Evolutionary conservation across 1,284 basidiomycete species (phyloP), one percentile per base, ranked within the genome.

Genomic region (Heimioporus punctisporus): DNA sequence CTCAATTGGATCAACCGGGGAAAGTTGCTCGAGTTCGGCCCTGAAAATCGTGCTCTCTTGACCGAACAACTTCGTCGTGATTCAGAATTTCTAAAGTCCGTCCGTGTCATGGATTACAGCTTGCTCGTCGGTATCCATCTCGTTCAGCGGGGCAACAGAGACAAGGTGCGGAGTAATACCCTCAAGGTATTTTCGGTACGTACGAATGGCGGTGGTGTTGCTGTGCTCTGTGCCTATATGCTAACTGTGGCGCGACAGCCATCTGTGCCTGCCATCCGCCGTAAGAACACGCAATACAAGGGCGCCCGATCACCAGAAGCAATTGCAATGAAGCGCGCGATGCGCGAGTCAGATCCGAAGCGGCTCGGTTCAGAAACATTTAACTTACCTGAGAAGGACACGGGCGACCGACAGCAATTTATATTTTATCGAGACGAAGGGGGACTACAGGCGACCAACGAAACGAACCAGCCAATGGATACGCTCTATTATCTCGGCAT

Each of bases 381-480:
- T 47, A 81, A 86, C 60, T 76, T 96, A 15, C 93, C 93, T 0
- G 81, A 82, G 47, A 83, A 86, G 57, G 82, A 85, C 57, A 82
- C 76, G 56, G 85, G 84, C 45, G 94, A 97, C 64, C 82, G 93
- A 25, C 83, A 88, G 46, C 85, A 94, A 59, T 95, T 97, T 70
- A 72, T 97, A 37, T 99, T 98, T 74, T 98, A 98, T 69, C 93
- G 97, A 67, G 95, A 99, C 68, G 97, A 99, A 66, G 96, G 96
- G 25, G 97, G 97, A 2, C 73, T 97, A 55, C 84, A 90, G 27
- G 93, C 95, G 26, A 97, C 96, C 17, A 88, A 97, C 70, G 94
- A 97, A 63, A 72, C 70, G 24, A 97, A 98, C 69, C 76, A 82
- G 30, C 74, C 82, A 5, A 74, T 90, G 71, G 86, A 90, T 61